A percentile compares a stretch with the other conserved stretches of the same genome.
These are phyloP conservation scores for Geranium brycei DNA, from an alignment of 345 rosid genomes.

Conservation along the genomic window DNA sequence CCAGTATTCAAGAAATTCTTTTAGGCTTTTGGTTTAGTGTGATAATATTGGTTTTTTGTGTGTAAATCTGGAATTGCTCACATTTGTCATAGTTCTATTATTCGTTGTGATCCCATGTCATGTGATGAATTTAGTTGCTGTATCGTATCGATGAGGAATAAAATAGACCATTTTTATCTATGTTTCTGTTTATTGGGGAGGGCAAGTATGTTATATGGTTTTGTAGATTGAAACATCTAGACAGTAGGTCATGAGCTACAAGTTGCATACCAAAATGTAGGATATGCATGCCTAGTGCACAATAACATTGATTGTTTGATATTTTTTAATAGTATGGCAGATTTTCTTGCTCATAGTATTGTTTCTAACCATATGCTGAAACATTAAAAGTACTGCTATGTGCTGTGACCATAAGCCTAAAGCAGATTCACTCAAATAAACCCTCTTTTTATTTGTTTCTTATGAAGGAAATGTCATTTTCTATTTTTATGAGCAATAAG, in stretches of 20 bases:
- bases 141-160: constrained; percentile 23
- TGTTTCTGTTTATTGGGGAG: not conserved
- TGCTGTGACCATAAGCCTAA: not conserved
- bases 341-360: too few relatives aligned
- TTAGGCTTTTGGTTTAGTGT: constrained; percentile 23
- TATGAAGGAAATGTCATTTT: too few relatives aligned
- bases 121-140: constrained; percentile 35
- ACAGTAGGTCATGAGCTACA: too few relatives aligned
- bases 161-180: not conserved
- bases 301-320: not conserved
- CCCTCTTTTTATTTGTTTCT: not conserved
- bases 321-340: not conserved
- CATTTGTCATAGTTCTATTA: constrained; percentile 25
- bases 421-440: not conserved
- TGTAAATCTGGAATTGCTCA: constrained; percentile 19
- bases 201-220: not conserved
- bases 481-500: too few relatives aligned
- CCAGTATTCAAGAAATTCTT: constrained; percentile 30
- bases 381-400: not conserved
- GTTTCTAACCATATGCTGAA: too few relatives aligned
- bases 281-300: too few relatives aligned
- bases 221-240: not conserved
- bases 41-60: constrained; percentile 25
- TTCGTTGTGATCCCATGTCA: constrained; percentile 30
- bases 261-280: too few relatives aligned